Evolutionary conservation across 2,329 filamentous ascomycete genomes (phyloP).

Genomic region (Ambrosiella beaveri): DNA sequence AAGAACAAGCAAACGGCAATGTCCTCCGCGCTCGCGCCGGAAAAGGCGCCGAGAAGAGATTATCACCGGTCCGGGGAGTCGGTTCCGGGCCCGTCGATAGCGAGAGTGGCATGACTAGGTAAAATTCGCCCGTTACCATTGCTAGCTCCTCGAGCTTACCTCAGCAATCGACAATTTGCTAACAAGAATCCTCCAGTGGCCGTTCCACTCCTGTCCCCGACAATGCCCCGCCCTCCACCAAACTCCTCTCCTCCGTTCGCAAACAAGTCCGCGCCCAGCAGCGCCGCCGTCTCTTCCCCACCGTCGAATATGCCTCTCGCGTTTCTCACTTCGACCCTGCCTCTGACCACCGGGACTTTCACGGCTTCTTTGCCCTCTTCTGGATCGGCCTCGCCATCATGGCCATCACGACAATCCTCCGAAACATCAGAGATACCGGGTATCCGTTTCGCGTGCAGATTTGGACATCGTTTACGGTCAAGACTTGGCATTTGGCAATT

Average conservation of each 20-base stretch:
- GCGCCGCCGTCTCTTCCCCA: conserved; percentile 74
- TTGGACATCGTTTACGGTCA: conserved; percentile 74
- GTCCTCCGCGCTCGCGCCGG: conserved; percentile 4
- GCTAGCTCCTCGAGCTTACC: background rate
- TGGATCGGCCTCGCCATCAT: conserved; percentile 96
- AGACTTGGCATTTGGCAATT: conserved; percentile 71
- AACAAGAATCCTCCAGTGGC: conserved; percentile 36
- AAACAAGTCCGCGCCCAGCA: conserved; percentile 70
- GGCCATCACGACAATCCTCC: conserved; percentile 83
- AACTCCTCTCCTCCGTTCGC: conserved; percentile 69
- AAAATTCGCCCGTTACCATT: background rate
- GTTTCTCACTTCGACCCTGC: conserved; percentile 90
- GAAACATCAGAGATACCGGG: conserved; percentile 88
- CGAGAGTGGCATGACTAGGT: conserved; percentile 9
- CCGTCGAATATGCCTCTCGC: conserved; percentile 75
- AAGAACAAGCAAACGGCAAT: conserved; percentile 2
- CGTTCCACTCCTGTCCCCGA: conserved; percentile 67
- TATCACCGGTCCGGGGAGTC: conserved; percentile 4
- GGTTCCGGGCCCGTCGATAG: conserved; percentile 3
- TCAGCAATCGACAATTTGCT: background rate
- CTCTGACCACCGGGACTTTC: conserved; percentile 85
- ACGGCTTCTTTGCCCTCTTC: conserved; percentile 94
- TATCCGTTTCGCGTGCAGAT: conserved; percentile 71
- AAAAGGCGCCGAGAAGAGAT: background rate
- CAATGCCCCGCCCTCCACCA: conserved; percentile 84